Evolutionary conservation across 1,139 yeast genomes (phyloP).

Genomic region (Geotrichum citri-aurantii): DNA sequence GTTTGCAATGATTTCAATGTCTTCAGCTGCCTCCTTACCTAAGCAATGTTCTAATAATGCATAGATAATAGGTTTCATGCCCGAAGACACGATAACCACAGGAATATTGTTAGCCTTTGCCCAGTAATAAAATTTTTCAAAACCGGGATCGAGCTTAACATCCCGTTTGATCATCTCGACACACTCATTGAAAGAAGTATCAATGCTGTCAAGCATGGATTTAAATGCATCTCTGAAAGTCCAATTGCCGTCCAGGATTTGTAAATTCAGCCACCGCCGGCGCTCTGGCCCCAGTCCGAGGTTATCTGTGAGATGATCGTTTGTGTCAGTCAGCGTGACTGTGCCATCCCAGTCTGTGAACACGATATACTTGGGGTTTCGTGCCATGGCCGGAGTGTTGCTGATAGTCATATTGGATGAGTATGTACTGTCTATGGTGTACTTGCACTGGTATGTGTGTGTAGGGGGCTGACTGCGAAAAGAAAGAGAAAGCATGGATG

Average conservation of each 20-base stretch:
- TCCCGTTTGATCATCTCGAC: conserved; percentile 47
- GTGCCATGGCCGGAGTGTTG: conserved; percentile 30
- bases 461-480: background rate
- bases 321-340: conserved; percentile 85
- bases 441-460: background rate
- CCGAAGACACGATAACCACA: conserved; percentile 69
- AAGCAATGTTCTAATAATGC: conserved; percentile 68
- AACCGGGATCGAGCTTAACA: conserved; percentile 83
- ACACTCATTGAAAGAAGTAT: conserved; percentile 75
- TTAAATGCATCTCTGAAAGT: conserved; percentile 73
- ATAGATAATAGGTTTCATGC: conserved; percentile 86
- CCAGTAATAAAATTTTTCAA: conserved; percentile 74
- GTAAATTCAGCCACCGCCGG: conserved; percentile 63
- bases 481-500: background rate
- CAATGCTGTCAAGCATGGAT: conserved; percentile 73
- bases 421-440: background rate
- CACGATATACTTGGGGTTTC: conserved; percentile 58
- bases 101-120: conserved; percentile 67
- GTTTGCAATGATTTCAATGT: conserved; percentile 78
- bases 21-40: conserved; percentile 65
- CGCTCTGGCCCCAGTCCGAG: conserved; percentile 75
- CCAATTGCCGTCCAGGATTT: conserved; percentile 59
- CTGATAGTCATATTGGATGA: conserved; percentile 3
- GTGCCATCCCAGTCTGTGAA: conserved; percentile 99
- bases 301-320: conserved; percentile 82